Percentiles rank a stretch among this genome's conserved stretches.
phyloP scores from a whole-genome alignment of 129 eudicot species.

The Tagetes erecta region DNA sequence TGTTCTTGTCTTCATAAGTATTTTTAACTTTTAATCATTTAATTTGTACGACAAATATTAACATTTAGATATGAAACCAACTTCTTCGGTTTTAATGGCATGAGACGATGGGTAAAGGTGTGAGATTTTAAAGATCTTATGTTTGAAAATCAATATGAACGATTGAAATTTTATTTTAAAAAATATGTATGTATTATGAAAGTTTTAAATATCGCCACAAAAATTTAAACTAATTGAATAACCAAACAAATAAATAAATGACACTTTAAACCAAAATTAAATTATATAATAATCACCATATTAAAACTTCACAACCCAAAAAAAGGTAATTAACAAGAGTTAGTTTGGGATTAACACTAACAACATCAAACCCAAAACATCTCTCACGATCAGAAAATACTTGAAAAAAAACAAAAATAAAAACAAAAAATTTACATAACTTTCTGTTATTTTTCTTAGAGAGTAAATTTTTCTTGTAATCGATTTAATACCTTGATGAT shows the following conservation, averaged over 20 bases:
- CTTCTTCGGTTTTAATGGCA: no score
- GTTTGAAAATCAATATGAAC: no score
- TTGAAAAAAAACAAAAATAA: neutral
- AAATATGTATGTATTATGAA: no score
- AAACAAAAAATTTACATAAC: conserved; percentile 39
- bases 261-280: neutral
- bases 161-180: no score
- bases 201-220: no score
- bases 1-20: no score
- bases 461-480: conserved; percentile 27
- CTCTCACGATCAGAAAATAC: conserved; percentile 22
- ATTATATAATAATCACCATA: conserved; percentile 32
- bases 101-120: no score
- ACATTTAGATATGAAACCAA: no score
- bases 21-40: no score
- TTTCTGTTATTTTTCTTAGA: conserved; percentile 25
- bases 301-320: conserved; percentile 27
- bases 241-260: neutral
- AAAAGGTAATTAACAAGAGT: conserved; percentile 21
- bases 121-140: no score
- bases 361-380: conserved; percentile 37
- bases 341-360: conserved; percentile 39
- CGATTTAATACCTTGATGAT: conserved; percentile 18
- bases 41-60: no score
- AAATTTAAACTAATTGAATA: neutral